Percentiles rank a stretch among this genome's conserved stretches.
Evolutionary conservation across 768 basidiomycete genomes (phyloP).

Genomic region (Grammothele lineata): DNA sequence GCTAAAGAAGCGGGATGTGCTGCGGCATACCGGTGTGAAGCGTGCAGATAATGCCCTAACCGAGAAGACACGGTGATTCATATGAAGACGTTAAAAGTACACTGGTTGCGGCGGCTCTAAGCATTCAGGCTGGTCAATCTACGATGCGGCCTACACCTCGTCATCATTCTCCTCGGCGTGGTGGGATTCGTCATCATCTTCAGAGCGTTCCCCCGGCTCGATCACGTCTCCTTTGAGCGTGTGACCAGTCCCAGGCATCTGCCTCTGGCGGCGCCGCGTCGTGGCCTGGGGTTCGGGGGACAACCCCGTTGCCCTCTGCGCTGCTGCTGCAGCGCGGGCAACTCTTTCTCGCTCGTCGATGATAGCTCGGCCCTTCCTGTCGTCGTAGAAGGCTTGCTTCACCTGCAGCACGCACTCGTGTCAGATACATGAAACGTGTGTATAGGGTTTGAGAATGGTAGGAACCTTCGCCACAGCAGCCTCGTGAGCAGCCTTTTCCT

Average conservation of each 20-base stretch:
- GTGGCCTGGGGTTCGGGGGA: slow-evolving; percentile 1
- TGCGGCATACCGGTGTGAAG: too few species aligned
- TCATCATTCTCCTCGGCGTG: background rate
- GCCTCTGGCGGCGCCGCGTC: slow-evolving; percentile 1
- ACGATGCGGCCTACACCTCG: slow-evolving; percentile 3
- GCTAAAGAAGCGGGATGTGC: too few species aligned
- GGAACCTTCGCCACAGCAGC: slow-evolving; percentile 53
- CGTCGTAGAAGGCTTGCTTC: slow-evolving; percentile 77
- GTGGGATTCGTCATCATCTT: slow-evolving; percentile 2
- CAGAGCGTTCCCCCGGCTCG: slow-evolving; percentile 3
- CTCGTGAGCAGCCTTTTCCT: slow-evolving; percentile 53
- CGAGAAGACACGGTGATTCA: too few species aligned
- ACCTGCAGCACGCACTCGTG: slow-evolving; percentile 39
- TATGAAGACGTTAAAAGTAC: too few species aligned
- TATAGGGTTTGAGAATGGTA: too few species aligned
- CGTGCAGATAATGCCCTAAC: too few species aligned
- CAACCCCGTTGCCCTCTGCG: slow-evolving; percentile 9
- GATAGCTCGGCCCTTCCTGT: slow-evolving; percentile 54
- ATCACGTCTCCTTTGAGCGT: too few species aligned
- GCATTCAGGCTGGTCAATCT: too few species aligned
- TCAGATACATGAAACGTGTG: too few species aligned
- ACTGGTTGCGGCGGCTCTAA: too few species aligned
- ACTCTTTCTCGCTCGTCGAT: slow-evolving; percentile 52
- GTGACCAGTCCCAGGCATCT: slow-evolving; percentile 39
- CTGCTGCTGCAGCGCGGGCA: slow-evolving; percentile 15